Percentiles rank a stretch among this genome's conserved stretches.
phyloP scores from a whole-genome alignment of 2,329 filamentous ascomycete species.

The Trichoderma sp. region DNA sequence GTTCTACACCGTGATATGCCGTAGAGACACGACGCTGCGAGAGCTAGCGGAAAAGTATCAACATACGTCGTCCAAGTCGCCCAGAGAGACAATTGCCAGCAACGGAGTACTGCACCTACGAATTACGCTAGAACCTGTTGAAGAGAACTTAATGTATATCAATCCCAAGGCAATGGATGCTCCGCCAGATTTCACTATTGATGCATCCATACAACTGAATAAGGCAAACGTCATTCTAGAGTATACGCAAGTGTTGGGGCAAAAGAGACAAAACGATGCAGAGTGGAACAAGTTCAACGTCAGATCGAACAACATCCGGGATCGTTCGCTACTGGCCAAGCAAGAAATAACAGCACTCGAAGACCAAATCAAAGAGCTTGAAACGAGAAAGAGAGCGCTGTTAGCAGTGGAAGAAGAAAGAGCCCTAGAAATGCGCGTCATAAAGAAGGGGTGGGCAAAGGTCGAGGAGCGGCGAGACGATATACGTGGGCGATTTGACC shows the following conservation, averaged over 20 bases:
- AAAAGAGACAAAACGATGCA: too few relatives aligned
- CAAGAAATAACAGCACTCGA: too few relatives aligned
- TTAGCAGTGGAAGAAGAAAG: too few relatives aligned
- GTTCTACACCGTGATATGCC: not conserved
- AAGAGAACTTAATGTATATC: not conserved
- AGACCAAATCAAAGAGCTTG: too few relatives aligned
- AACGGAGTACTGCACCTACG: conserved; percentile 4
- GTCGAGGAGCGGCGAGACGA: too few relatives aligned
- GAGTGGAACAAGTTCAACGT: too few relatives aligned
- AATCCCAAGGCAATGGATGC: not conserved
- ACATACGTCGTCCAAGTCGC: not conserved
- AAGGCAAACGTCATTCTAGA: not conserved
- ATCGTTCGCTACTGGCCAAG: too few relatives aligned
- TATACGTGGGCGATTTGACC: too few relatives aligned
- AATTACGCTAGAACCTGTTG: not conserved
- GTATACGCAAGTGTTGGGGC: not conserved
- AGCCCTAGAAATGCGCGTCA: too few relatives aligned
- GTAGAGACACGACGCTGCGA: not conserved
- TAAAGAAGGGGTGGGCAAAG: not conserved
- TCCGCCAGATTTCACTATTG: not conserved
- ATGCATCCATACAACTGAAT: not conserved
- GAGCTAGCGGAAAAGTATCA: not conserved
- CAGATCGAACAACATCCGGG: too few relatives aligned
- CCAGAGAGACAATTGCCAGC: not conserved
- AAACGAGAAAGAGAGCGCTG: too few relatives aligned